Conservation (phyloP, 352 stramenopile species). For the Phytophthora ohioensis region DNA sequence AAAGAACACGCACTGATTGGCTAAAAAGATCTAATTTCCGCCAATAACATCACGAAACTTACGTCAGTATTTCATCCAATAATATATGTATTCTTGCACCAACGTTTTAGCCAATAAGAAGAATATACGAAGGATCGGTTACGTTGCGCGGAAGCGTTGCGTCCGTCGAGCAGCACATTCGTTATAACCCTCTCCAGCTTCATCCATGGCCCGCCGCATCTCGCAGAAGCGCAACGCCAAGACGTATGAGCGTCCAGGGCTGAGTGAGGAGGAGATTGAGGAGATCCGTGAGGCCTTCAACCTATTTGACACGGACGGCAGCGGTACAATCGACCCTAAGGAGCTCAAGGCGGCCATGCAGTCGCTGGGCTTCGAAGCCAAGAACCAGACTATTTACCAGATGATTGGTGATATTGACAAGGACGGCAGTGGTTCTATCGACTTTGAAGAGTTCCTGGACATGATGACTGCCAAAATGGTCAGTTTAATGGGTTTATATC, state of each 20-base stretch:
- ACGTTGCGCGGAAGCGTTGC: neutral
- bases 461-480: conserved; percentile 98
- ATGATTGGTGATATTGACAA: conserved; percentile 98
- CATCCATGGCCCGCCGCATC: conserved; percentile 68
- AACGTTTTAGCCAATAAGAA: conserved; percentile 17
- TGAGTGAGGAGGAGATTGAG: conserved; percentile 96
- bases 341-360: conserved; percentile 98
- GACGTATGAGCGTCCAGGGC: conserved; percentile 89
- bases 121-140: conserved; percentile 7
- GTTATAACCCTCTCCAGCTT: too few relatives aligned
- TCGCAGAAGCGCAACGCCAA: conserved; percentile 90
- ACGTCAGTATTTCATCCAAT: neutral
- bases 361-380: conserved; percentile 96
- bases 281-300: conserved; percentile 98
- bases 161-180: too few relatives aligned
- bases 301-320: conserved; percentile 97
- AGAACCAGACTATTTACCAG: conserved; percentile 98
- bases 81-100: neutral
- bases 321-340: conserved; percentile 97
- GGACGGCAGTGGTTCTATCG: conserved; percentile 95
- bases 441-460: conserved; percentile 98
- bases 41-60: conserved; percentile 8
- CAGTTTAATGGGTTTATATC: neutral
- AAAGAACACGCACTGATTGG: conserved; percentile 24
- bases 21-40: conserved; percentile 18